A percentile compares a stretch with the other conserved stretches of the same genome.
phyloP scores from a whole-genome alignment of 2,329 filamentous ascomycete genomes.

The Fusarium duplospermum region DNA sequence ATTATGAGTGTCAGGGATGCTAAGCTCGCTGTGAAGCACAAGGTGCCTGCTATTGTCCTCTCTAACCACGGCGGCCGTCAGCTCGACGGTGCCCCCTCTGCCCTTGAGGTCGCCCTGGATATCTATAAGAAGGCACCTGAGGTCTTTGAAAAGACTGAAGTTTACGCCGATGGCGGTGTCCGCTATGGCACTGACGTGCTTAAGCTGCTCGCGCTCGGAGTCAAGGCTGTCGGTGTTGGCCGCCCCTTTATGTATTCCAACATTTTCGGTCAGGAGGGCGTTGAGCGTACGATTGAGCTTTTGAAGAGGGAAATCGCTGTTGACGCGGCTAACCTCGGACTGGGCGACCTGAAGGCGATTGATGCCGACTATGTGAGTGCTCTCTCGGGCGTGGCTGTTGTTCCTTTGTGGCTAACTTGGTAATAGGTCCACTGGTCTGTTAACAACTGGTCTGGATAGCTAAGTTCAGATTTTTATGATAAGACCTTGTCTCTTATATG shows the following conservation, averaged over 20 bases:
- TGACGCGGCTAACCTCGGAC: conserved; percentile 53
- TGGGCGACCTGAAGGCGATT: conserved; percentile 47
- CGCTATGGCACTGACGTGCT: conserved; percentile 53
- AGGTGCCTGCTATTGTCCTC: conserved; percentile 47
- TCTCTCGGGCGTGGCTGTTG: background rate
- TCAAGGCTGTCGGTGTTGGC: conserved; percentile 57
- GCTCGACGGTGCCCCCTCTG: conserved; percentile 50
- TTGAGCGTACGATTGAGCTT: conserved; percentile 54
- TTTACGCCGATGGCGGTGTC: conserved; percentile 53
- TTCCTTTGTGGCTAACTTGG: background rate
- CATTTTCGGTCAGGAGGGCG: conserved; percentile 49
- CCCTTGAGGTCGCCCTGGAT: conserved; percentile 50
- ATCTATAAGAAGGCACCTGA: conserved; percentile 49
- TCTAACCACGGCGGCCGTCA: conserved; percentile 55
- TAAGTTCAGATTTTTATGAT: background rate
- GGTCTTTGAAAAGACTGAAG: conserved; percentile 48
- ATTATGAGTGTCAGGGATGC: conserved; percentile 51
- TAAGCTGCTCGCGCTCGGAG: conserved; percentile 53
- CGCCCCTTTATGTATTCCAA: conserved; percentile 60
- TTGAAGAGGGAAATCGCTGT: conserved; percentile 59
- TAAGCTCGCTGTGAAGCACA: conserved; percentile 40
- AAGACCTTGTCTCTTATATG: background rate
- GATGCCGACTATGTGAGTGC: conserved; percentile 17
- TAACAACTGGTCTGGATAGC: background rate
- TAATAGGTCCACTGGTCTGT: background rate